Conservation (phyloP, 2,329 filamentous ascomycete species). For the Pseudocercospora fijiensis region DNA sequence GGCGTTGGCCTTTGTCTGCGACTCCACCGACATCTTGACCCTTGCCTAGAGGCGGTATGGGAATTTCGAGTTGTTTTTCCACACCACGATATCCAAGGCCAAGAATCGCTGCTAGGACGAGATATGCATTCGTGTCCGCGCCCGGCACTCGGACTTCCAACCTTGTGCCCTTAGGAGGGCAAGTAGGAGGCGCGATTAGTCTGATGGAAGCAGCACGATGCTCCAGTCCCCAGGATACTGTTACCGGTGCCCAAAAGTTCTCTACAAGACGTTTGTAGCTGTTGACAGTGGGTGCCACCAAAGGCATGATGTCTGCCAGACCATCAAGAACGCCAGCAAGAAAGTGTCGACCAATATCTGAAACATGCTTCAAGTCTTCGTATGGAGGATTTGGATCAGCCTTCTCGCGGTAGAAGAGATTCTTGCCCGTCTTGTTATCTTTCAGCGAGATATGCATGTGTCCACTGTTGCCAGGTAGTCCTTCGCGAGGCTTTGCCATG, state of each 20-base stretch:
- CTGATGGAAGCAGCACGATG: conserved; percentile 90
- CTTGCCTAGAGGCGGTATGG: conserved; percentile 77
- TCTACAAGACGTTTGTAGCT: conserved; percentile 97
- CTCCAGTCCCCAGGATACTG: conserved; percentile 94
- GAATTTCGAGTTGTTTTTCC: conserved; percentile 84
- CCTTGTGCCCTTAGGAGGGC: conserved; percentile 79
- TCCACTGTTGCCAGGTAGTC: conserved; percentile 89
- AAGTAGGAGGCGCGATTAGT: conserved; percentile 82
- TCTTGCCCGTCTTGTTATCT: conserved; percentile 69
- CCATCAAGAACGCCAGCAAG: conserved; percentile 86
- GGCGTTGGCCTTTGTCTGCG: conserved; percentile 68
- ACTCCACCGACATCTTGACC: conserved; percentile 76
- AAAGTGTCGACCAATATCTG: conserved; percentile 87
- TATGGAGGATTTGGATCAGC: conserved; percentile 71
- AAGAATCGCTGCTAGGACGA: conserved; percentile 81
- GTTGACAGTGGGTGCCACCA: conserved; percentile 92
- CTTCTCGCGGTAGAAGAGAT: conserved; percentile 73
- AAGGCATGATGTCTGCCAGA: conserved; percentile 90
- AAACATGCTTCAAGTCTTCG: conserved; percentile 74
- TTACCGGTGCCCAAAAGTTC: conserved; percentile 98
- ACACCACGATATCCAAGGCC: conserved; percentile 88
- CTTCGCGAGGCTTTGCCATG: conserved; percentile 95
- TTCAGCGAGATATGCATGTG: conserved; percentile 94
- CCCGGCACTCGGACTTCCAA: conserved; percentile 92
- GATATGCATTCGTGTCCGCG: conserved; percentile 88